A percentile compares a stretch with the other conserved stretches of the same genome.
phyloP scores from a whole-genome alignment of 108 stramenopile genomes.

The Cyclotella distinguenda region DNA sequence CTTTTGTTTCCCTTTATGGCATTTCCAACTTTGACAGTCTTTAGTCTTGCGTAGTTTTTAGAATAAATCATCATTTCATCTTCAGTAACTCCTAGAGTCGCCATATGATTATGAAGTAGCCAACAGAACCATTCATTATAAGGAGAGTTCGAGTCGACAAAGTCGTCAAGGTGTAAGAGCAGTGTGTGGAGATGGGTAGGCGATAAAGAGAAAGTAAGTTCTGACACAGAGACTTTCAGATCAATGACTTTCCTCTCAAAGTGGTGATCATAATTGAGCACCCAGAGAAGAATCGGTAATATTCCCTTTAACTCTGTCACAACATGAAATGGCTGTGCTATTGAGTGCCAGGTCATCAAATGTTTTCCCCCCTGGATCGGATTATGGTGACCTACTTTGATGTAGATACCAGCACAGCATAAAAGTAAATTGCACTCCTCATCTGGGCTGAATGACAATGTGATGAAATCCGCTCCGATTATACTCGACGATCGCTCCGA shows the following conservation, averaged over 20 bases:
- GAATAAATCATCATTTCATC: slow-evolving; percentile 15
- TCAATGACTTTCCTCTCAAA: slow-evolving; percentile 16
- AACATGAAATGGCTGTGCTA: slow-evolving; percentile 25
- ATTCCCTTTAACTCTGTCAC: slow-evolving; percentile 35
- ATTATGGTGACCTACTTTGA: slow-evolving; percentile 36
- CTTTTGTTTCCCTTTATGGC: not conserved
- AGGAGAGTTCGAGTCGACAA: slow-evolving; percentile 27
- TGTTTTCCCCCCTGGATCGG: not conserved
- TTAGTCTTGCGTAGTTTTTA: slow-evolving; percentile 21
- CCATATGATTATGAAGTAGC: slow-evolving; percentile 4
- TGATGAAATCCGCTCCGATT: slow-evolving; percentile 22
- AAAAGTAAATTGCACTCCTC: slow-evolving; percentile 27
- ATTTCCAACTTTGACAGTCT: slow-evolving; percentile 10
- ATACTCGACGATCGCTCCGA: slow-evolving; percentile 17
- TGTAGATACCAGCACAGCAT: slow-evolving; percentile 15
- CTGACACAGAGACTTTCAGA: slow-evolving; percentile 12
- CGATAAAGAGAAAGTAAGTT: slow-evolving; percentile 13
- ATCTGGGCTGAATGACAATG: slow-evolving; percentile 32
- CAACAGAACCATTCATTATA: slow-evolving; percentile 33
- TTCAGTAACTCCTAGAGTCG: not conserved
- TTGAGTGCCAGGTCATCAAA: slow-evolving; percentile 19
- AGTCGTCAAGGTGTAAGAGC: slow-evolving; percentile 43
- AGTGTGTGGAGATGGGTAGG: slow-evolving; percentile 33
- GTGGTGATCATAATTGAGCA: slow-evolving; percentile 40
- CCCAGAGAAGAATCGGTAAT: slow-evolving; percentile 20